phyloP scores from a whole-genome alignment of 176 grass and related monocot genomes.

The Musa itinerans region DNA sequence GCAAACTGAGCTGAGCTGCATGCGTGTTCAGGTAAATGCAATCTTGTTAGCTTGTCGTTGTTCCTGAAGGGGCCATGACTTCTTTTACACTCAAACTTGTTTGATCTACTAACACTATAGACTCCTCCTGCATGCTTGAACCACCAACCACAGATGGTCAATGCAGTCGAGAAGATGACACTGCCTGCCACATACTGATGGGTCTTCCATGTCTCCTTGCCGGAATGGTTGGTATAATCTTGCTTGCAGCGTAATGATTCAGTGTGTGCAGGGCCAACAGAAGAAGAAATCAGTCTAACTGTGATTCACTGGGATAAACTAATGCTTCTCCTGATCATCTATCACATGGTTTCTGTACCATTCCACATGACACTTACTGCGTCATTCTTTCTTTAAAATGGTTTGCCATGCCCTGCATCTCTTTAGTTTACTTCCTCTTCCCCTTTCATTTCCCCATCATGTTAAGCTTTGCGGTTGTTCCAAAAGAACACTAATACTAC shows the following conservation, averaged over 20 bases:
- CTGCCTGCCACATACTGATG: too few relatives aligned
- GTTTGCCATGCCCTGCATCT: too few relatives aligned
- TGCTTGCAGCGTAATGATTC: not conserved
- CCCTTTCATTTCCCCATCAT: too few relatives aligned
- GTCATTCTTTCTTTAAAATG: not conserved
- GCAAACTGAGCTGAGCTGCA: not conserved
- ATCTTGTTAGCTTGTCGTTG: not conserved
- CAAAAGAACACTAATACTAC: too few relatives aligned
- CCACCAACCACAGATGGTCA: not conserved
- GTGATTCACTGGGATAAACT: not conserved
- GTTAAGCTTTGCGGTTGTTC: too few relatives aligned
- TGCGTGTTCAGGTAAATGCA: too few relatives aligned
- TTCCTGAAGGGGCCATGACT: not conserved
- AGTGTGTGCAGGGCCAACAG: not conserved
- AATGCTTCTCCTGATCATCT: constrained; percentile 12
- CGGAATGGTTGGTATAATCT: not conserved
- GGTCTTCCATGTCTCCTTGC: too few relatives aligned
- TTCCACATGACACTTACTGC: not conserved
- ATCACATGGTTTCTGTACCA: not conserved
- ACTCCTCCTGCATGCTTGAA: too few relatives aligned
- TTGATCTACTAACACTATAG: not conserved
- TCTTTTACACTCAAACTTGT: not conserved
- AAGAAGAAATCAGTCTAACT: not conserved
- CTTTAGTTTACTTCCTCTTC: too few relatives aligned
- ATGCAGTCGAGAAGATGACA: not conserved